A percentile compares a stretch with the other conserved stretches of the same genome.
These are phyloP conservation scores for Bryoglossum gracile DNA, from an alignment of 495 filamentous ascomycete species.

Conservation along the genomic window DNA sequence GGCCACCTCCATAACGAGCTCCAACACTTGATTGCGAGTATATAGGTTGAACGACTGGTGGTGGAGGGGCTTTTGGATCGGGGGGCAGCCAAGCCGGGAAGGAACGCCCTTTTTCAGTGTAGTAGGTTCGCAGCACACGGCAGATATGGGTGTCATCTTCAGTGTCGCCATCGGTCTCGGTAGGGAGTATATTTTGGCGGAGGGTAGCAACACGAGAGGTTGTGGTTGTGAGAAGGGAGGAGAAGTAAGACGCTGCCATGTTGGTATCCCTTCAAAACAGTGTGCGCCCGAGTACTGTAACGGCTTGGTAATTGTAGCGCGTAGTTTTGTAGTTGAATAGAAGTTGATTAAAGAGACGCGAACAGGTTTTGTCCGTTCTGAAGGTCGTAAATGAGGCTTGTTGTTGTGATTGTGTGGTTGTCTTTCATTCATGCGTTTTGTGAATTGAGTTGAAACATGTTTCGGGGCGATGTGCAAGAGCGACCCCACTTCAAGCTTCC, in stretches of 20 bases:
- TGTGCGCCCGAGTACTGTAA: too few species aligned
- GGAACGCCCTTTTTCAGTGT: conserved; percentile 75
- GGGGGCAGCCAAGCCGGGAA: conserved; percentile 87
- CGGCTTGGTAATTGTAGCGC: too few species aligned
- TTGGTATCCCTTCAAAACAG: too few species aligned
- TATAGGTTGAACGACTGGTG: conserved; percentile 42
- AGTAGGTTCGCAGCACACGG: conserved; percentile 91
- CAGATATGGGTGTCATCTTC: conserved; percentile 94
- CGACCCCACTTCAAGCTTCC: too few species aligned
- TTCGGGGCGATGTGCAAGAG: too few species aligned
- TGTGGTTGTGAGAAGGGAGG: conserved; percentile 67
- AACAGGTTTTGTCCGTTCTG: too few species aligned
- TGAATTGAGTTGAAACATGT: too few species aligned
- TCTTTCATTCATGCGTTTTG: too few species aligned
- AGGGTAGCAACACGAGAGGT: conserved; percentile 74
- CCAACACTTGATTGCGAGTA: conserved; percentile 42
- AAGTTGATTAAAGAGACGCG: too few species aligned
- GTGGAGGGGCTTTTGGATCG: conserved; percentile 65
- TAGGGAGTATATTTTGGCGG: conserved; percentile 65
- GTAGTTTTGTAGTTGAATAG: too few species aligned
- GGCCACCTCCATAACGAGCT: conserved; percentile 42
- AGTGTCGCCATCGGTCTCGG: conserved; percentile 83
- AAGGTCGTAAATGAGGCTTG: too few species aligned
- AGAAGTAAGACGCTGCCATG: conserved; percentile 79
- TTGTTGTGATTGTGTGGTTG: too few species aligned